A percentile compares a stretch with the other conserved stretches of the same genome.
phyloP scores from a whole-genome alignment of 768 basidiomycete species.

The Xanthoconium stramineum region DNA sequence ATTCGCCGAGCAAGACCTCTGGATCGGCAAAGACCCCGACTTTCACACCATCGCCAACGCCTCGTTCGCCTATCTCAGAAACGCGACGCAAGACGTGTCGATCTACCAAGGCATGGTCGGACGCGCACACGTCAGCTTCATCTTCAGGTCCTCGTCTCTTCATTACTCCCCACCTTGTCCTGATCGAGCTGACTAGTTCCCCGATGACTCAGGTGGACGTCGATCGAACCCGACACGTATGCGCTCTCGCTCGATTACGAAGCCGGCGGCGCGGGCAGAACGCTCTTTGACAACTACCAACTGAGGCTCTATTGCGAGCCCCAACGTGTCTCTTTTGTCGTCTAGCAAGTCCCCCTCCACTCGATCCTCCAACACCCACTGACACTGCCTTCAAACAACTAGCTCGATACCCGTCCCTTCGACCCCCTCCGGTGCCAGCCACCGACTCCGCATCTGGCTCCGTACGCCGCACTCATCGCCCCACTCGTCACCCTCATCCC shows the following conservation, averaged over 20 bases:
- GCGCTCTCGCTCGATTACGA: constrained; percentile 63
- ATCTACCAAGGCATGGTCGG: constrained; percentile 58
- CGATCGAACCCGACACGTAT: constrained; percentile 42
- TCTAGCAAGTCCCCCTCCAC: constrained; percentile 46
- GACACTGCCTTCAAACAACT: background rate
- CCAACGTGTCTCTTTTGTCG: constrained; percentile 49
- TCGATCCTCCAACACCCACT: background rate
- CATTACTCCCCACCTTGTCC: background rate
- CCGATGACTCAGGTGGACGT: constrained; percentile 44
- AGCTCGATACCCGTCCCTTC: constrained; percentile 57
- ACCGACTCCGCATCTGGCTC: constrained; percentile 64
- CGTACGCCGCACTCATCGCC: constrained; percentile 35
- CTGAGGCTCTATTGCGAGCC: constrained; percentile 56
- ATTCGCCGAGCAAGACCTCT: constrained; percentile 62
- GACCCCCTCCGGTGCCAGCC: constrained; percentile 52
- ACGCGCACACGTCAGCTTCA: constrained; percentile 53
- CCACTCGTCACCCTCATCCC: background rate
- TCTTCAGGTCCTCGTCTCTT: constrained; percentile 46
- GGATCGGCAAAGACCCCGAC: constrained; percentile 66
- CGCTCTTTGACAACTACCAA: constrained; percentile 51
- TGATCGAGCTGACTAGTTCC: background rate
- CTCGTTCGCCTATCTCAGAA: constrained; percentile 50
- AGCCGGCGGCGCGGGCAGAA: constrained; percentile 55
- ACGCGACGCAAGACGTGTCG: constrained; percentile 41
- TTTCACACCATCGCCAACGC: constrained; percentile 56